These are phyloP conservation scores for Babesia ovis DNA, from an alignment of 169 alveolate species.

Conservation along the genomic window DNA sequence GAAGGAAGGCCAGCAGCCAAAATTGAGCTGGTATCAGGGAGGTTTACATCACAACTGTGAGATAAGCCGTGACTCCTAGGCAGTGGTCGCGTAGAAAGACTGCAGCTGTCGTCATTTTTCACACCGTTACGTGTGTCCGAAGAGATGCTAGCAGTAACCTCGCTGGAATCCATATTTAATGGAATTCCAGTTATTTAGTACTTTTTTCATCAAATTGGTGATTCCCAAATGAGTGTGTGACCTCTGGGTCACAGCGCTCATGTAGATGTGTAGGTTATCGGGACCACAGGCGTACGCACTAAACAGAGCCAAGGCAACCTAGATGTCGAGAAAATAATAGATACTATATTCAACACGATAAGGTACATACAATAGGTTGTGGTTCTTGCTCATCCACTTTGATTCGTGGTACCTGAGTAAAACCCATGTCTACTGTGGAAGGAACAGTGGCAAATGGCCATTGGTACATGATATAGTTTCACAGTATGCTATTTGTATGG, in stretches of 20 bases:
- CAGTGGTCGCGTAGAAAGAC: not conserved
- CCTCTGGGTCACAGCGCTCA: not conserved
- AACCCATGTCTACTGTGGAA: not conserved
- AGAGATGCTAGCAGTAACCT: not conserved
- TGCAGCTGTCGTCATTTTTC: constrained; percentile 10
- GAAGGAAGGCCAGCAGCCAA: constrained; percentile 57
- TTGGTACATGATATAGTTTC: no score
- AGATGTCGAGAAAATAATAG: not conserved
- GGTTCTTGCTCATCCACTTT: not conserved
- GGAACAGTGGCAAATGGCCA: not conserved
- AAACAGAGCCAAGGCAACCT: not conserved
- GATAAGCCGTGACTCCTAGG: not conserved
- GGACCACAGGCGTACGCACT: not conserved
- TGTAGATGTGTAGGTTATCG: constrained; percentile 7
- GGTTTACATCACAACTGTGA: no score
- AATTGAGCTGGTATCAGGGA: not conserved
- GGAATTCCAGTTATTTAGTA: not conserved
- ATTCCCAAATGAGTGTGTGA: not conserved
- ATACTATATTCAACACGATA: no score
- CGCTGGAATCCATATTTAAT: not conserved
- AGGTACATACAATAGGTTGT: not conserved
- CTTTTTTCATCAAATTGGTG: not conserved
- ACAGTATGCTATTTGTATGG: no score
- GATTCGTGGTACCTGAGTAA: not conserved
- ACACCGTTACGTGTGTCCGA: not conserved